Evolutionary conservation across 148 eudicot species (phyloP), one percentile per base, ranked within the genome.

Genomic region (Bassia scoparia): DNA sequence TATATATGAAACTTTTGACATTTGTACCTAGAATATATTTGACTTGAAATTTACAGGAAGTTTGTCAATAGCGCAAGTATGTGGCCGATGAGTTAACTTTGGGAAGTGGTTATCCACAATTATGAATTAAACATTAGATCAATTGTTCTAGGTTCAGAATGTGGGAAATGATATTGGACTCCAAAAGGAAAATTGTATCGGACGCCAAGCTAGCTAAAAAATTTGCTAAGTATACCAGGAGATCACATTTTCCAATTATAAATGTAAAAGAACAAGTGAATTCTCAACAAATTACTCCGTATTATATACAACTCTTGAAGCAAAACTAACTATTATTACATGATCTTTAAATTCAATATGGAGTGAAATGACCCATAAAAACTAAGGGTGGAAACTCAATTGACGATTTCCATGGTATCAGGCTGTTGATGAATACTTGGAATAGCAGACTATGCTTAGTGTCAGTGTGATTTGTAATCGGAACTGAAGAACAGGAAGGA

Each of bases 371-470:
- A 61, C 63, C 77, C 59, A 60, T 58, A 74, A 63, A 78, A 74
- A 74, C 37, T 16, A 61, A 68, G 74, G 77, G 81, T 61, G 27
- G 69, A 70, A 37, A 50, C 64, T 67, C 69, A 48, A 71, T 58
- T 38, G 13, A 59, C 48, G 59, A 43, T 71, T 50, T 72, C 65
- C 62, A 60, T 61, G 27, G 77, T n/a, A n/a, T 67, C 43, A 64
- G 68, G 68, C 77, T 78, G 73, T 59, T 68, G 78, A 62, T 70
- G 77, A 68, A 29, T 55, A 34, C 62, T 71, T 23, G 33, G 7
- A 59, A 59, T 34, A 43, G 12, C 9, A 17, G 23, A 38, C 59
- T 63, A 41, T 75, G 34, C 33, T 74, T 29, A 50, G 55, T 21
- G 62, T 70, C 54, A 77, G 70, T 72, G 67, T 60, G 59, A 64